These are phyloP conservation scores for Rhizophlyctis rosea DNA, from an alignment of 192 early-diverging fungal genomes.

Conservation along the genomic window DNA sequence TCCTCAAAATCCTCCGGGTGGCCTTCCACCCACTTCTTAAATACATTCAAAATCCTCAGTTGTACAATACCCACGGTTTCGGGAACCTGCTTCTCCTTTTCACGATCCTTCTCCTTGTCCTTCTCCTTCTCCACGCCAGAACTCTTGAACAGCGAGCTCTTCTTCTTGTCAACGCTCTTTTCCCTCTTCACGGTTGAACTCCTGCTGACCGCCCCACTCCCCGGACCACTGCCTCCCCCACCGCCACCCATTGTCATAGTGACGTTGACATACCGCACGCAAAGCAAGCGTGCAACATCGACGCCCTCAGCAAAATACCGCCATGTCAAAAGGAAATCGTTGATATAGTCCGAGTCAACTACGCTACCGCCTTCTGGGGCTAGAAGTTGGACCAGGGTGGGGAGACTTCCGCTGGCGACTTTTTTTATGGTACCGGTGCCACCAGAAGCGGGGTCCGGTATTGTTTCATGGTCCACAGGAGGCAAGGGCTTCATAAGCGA, in stretches of 20 bases:
- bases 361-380: constrained; percentile 28
- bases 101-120: background rate
- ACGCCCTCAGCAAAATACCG: constrained; percentile 62
- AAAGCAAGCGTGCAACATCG: constrained; percentile 64
- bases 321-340: constrained; percentile 63
- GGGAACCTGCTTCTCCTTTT: too few relatives aligned
- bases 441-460: too few relatives aligned
- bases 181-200: background rate
- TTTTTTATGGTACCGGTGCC: too few relatives aligned
- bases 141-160: constrained; percentile 14
- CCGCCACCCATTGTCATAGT: too few relatives aligned
- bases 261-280: constrained; percentile 57
- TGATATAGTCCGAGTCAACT: constrained; percentile 60
- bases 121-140: background rate
- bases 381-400: constrained; percentile 25
- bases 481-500: too few relatives aligned
- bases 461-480: too few relatives aligned
- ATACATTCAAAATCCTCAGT: constrained; percentile 41
- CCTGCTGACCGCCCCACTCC: background rate
- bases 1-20: constrained; percentile 38
- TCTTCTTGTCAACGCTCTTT: constrained; percentile 6
- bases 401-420: constrained; percentile 21
- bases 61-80: constrained; percentile 34
- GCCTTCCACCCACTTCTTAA: constrained; percentile 51
- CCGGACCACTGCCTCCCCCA: constrained; percentile 15